Base-by-base conservation (phyloP, 192 early-diverging fungal species). In the Coemansia furcata region DNA sequence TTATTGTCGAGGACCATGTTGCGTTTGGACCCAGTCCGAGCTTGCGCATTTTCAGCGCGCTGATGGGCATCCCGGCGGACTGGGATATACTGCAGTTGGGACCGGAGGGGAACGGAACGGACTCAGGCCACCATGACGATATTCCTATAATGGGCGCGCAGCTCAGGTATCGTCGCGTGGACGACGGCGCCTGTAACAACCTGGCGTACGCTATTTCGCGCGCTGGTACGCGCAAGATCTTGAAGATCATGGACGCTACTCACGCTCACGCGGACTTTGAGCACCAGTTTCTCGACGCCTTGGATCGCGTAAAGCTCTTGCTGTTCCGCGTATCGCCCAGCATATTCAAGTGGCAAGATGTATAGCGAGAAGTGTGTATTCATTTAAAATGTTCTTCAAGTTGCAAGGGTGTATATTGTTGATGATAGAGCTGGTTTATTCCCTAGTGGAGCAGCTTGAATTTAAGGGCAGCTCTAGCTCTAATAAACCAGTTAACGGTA, bases 21-120 rank as follows among this genome's bases (percentile, higher is more conserved):
- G 74, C 65, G 59, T 69, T 72, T 42, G 79, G 79, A 3, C 58
- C 79, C 19, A 76, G 74, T 23, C 71, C 74, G 11, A 74, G 65
- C 17, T 62, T 76, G 40, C 74, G 79, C 12, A 47, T 82, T 0
- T 82, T 77, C 66, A 68, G 74, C 65, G 74, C 74, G 62, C 68
- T 82, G 55, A 58, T 57, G 62, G 67, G 19, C 14, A 66, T 82
- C 6, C 79, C 79, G 6, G 74, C 74, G 17, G 79, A 82, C 71
- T 82, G 79, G 79, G 79, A 76, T 19, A 50, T 82, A 43, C 63
- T 82, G n/a, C 79, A 77, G 67, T 60, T 82, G 7, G 79, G 79
- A 4, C 79, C 79, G 21, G 62, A 60, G 10, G 58, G 64, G 10
- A 82, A 82, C 23, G 74, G 79, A 21, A 77, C 79, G 3, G 79